Conservation (phyloP, 441 rosid species). For the Croton laevigatus region DNA sequence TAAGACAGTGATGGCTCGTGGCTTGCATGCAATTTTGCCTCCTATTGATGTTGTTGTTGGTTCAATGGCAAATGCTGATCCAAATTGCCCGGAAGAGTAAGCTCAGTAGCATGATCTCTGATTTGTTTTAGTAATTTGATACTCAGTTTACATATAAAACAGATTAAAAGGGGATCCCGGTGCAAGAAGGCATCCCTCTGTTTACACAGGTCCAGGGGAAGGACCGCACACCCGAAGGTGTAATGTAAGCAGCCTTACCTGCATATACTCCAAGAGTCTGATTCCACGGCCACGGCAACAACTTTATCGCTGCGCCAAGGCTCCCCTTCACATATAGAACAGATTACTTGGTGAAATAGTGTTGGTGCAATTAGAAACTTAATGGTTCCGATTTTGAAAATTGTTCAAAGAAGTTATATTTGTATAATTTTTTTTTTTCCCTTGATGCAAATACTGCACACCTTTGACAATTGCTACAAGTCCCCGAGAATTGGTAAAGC, state of each 20-base stretch:
- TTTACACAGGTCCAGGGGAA: too few species aligned
- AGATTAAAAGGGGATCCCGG: too few species aligned
- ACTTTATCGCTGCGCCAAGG: too few species aligned
- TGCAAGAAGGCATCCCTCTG: too few species aligned
- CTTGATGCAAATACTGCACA: neutral
- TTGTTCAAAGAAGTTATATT: neutral
- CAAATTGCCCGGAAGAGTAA: constrained; percentile 79
- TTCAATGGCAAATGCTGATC: constrained; percentile 90
- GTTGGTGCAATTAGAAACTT: neutral
- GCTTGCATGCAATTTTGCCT: constrained; percentile 78
- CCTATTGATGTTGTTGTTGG: constrained; percentile 92
- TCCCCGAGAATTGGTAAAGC: neutral
- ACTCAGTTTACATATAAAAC: too few species aligned
- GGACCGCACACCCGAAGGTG: too few species aligned
- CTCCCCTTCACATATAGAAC: neutral
- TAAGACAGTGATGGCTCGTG: constrained; percentile 93
- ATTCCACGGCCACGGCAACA: too few species aligned
- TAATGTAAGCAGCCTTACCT: too few species aligned
- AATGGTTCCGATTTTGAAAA: neutral
- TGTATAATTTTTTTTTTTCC: neutral
- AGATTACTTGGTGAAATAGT: neutral
- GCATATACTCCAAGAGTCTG: too few species aligned
- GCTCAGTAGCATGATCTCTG: constrained; percentile 11
- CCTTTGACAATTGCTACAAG: neutral
- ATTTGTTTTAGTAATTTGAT: too few species aligned